phyloP scores from a whole-genome alignment of 805 yeast species.

The Allodekkera sacchari region DNA sequence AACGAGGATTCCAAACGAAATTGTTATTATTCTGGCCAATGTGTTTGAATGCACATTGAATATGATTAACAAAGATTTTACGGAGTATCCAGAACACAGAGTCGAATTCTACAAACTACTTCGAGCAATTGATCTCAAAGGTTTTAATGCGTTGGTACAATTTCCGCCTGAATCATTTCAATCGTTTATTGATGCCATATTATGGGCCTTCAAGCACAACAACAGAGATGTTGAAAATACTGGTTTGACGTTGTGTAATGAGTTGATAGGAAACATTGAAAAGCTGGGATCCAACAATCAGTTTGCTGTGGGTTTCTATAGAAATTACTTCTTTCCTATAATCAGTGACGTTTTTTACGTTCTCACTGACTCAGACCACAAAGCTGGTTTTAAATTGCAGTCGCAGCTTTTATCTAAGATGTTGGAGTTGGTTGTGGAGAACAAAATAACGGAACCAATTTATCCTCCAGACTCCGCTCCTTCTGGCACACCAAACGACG shows the following conservation, averaged over 20 bases:
- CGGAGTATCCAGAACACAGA: conserved; percentile 96
- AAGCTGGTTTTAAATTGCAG: conserved; percentile 89
- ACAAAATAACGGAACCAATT: conserved; percentile 67
- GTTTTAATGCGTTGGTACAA: conserved; percentile 79
- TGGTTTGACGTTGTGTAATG: conserved; percentile 79
- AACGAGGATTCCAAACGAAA: conserved; percentile 79
- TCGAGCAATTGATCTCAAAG: conserved; percentile 76
- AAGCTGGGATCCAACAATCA: conserved; percentile 53
- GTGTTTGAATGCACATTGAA: conserved; percentile 91
- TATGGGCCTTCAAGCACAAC: conserved; percentile 98
- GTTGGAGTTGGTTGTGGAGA: conserved; percentile 73
- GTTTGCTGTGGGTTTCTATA: conserved; percentile 79
- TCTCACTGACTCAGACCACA: conserved; percentile 94
- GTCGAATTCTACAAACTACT: conserved; percentile 89
- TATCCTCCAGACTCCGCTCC: conserved; percentile 78
- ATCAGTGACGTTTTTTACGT: conserved; percentile 89
- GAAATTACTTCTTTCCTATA: conserved; percentile 80
- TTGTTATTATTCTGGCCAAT: conserved; percentile 75
- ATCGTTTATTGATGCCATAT: conserved; percentile 82
- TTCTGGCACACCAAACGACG: conserved; percentile 74
- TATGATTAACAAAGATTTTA: conserved; percentile 92
- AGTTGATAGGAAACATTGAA: conserved; percentile 78
- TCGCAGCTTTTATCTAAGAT: conserved; percentile 76
- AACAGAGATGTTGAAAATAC: conserved; percentile 93
- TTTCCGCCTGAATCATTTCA: conserved; percentile 90